phyloP scores from a whole-genome alignment of 2,329 filamentous ascomycete genomes.

The Stenocarpella maydis region DNA sequence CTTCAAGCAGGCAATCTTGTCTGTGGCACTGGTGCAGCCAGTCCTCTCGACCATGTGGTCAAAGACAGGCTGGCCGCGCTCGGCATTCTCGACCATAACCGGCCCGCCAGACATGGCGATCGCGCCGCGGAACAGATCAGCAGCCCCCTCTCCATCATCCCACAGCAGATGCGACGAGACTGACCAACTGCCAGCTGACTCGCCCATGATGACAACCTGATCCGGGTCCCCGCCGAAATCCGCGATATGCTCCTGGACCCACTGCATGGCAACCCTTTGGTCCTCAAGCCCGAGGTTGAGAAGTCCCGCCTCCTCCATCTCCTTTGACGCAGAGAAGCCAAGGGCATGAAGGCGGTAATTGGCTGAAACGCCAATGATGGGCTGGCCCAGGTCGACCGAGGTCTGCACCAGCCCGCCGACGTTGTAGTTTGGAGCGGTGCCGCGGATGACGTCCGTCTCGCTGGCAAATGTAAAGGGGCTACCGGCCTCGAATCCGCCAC shows the following conservation, averaged over 20 bases:
- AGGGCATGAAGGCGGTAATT: constrained; percentile 58
- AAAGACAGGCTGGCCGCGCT: not conserved
- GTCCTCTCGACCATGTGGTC: constrained; percentile 1
- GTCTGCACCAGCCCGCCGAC: not conserved
- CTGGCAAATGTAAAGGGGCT: not conserved
- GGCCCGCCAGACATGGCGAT: constrained; percentile 7
- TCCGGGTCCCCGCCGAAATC: constrained; percentile 53
- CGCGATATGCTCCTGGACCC: constrained; percentile 56
- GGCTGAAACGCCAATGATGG: constrained; percentile 56
- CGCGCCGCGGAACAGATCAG: constrained; percentile 1
- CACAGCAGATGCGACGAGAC: constrained; percentile 51
- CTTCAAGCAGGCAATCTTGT: constrained; percentile 1
- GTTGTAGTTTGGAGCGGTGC: not conserved
- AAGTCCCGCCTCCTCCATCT: constrained; percentile 48
- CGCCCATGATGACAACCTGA: constrained; percentile 58
- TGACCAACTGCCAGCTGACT: constrained; percentile 57
- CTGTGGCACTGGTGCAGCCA: not conserved
- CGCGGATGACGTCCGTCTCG: not conserved
- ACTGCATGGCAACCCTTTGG: constrained; percentile 53
- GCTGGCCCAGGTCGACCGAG: constrained; percentile 39
- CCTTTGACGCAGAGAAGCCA: constrained; percentile 54
- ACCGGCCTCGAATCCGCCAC: not conserved
- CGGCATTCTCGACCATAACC: constrained; percentile 4
- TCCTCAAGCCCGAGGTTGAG: constrained; percentile 59
- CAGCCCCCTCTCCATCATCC: not conserved